Base-by-base conservation (phyloP, 768 basidiomycete species). In the Cubamyces lactineus region DNA sequence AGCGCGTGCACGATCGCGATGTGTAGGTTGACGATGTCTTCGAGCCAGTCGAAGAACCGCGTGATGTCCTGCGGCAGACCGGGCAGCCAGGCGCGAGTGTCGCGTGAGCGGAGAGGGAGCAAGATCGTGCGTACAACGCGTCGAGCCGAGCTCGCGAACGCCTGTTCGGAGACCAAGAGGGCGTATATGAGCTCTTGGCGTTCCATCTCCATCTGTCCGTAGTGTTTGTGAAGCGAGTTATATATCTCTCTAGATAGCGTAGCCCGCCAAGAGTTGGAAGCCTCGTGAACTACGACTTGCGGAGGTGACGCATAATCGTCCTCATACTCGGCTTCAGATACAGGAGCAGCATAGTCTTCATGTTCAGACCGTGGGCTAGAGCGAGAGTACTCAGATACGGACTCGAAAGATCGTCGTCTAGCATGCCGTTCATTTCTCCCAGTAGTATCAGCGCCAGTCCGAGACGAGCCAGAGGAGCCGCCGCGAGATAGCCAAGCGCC, bases 1-100 rank as follows among this genome's bases (percentile, higher is more conserved):
- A 92, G 70, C 1, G 80, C 73, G 3, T 79, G 77, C 8, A 81
- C 78, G 24, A 97, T 77, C 60, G 87, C 82, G 4, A 78, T 76
- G 66, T 97, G 95, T 1, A 95, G 77, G 56, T 87, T 86, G 11
- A 89, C 79, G 62, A 98, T 91, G 67, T 93, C 92, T 66, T 96
- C 93, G 52, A 96, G 76, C 88, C 91, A 93, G 73, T 95, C 93
- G 62, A 98, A 86, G 21, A 94, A 78, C 12, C 85, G 84, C 0
- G 86, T 81, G 13, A 94, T 79, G 39, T 86, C 82, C 2, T 77
- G 63, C 0, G 94, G 93, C 17, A 98, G 83, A 17, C 94, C 94
- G 1, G 84, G 76, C 40, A 96, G 88, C 92, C 94, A 97, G 1
- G 78, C 71, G 53, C 85, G 85, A 50, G 82, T 86, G 66, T 88